phyloP scores from a whole-genome alignment of 306 rosid species.

The Ormosia semicastrata region DNA sequence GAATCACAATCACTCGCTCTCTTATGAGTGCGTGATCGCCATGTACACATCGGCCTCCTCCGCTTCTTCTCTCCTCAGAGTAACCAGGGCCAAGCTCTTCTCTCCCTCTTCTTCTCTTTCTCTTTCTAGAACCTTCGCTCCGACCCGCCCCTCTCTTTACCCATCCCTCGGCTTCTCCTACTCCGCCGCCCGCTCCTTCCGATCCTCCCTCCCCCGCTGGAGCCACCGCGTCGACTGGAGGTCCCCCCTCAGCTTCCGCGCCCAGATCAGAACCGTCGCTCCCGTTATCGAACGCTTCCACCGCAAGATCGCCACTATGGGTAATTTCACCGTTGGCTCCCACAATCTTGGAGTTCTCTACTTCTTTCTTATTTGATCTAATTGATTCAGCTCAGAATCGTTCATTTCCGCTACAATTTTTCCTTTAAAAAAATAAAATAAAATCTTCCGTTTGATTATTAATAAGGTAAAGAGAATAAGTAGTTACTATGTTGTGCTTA shows the following conservation, averaged over 20 bases:
- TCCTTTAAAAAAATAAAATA: too few relatives aligned
- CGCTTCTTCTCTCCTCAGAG: conserved; percentile 64
- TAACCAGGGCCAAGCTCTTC: conserved; percentile 50
- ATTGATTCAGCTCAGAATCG: neutral
- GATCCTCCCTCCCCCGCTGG: conserved; percentile 53
- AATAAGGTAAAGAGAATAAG: neutral
- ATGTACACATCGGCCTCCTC: conserved; percentile 54
- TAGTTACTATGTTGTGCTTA: neutral
- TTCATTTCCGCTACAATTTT: neutral
- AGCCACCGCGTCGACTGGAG: conserved; percentile 78
- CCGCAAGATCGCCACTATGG: conserved; percentile 78
- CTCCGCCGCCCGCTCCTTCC: conserved; percentile 34
- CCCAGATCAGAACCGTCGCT: conserved; percentile 83
- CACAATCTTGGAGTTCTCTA: conserved; percentile 2
- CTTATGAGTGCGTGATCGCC: conserved; percentile 46
- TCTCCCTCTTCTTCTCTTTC: conserved; percentile 32
- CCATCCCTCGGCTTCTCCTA: conserved; percentile 45
- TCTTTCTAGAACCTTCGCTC: conserved; percentile 49
- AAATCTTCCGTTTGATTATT: neutral
- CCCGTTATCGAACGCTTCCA: conserved; percentile 73
- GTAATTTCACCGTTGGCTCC: conserved; percentile 42
- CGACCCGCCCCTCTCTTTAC: neutral
- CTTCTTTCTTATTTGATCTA: neutral
- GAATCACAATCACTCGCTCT: neutral
- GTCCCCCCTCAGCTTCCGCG: conserved; percentile 59